These are phyloP conservation scores for Fagus crenata DNA, from an alignment of 306 rosid species.

Conservation along the genomic window DNA sequence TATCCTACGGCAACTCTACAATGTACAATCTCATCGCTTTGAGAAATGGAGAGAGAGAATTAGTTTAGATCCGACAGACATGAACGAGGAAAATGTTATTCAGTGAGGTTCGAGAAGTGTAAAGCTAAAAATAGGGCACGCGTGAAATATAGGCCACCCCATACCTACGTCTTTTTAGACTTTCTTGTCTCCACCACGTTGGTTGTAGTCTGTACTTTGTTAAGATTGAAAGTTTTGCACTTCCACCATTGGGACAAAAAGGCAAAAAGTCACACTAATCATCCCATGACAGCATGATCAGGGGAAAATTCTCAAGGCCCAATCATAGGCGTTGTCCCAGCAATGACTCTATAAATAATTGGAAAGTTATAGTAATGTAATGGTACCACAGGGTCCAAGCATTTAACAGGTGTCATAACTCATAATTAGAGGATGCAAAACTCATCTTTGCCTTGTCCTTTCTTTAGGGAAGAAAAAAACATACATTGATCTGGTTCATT, in stretches of 20 bases:
- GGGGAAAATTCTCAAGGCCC: neutral
- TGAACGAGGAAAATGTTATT: slow-evolving; percentile 25
- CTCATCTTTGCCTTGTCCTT: too few species aligned
- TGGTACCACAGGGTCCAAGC: neutral
- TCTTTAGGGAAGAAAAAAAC: too few species aligned
- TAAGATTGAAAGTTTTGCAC: slow-evolving; percentile 18
- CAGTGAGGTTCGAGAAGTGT: slow-evolving; percentile 30
- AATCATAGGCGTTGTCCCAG: slow-evolving; percentile 3
- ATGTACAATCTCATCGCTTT: neutral
- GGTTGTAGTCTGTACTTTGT: slow-evolving; percentile 39
- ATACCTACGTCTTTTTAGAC: slow-evolving; percentile 25
- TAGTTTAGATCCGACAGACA: slow-evolving; percentile 11
- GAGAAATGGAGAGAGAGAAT: neutral
- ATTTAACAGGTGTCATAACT: neutral
- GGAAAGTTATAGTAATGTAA: neutral
- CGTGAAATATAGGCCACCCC: slow-evolving; percentile 59
- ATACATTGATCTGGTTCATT: too few species aligned
- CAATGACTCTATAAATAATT: neutral
- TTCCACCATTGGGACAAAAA: slow-evolving; percentile 27
- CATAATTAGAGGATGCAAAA: neutral
- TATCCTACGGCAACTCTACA: neutral
- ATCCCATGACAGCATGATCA: neutral
- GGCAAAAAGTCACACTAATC: neutral
- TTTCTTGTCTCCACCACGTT: slow-evolving; percentile 53
- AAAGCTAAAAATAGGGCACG: slow-evolving; percentile 49